Evolutionary conservation across 176 grass and related monocot species (phyloP).

Genomic region (Triticum urartu): DNA sequence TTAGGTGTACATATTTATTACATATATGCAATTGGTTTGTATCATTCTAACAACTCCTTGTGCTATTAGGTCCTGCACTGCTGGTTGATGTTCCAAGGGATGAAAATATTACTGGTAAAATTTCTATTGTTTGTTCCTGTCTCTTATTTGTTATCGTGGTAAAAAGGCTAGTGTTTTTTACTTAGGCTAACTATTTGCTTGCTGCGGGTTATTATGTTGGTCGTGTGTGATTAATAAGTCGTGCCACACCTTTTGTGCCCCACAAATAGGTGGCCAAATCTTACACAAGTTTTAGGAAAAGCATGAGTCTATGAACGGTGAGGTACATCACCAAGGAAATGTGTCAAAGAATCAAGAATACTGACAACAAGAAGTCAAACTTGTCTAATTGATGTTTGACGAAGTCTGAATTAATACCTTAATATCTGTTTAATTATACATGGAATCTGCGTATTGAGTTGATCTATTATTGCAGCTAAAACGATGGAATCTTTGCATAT

Average conservation of each 20-base stretch:
- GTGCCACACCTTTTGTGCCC: not conserved
- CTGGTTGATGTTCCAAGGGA: conserved; percentile 57
- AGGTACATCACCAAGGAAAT: not conserved
- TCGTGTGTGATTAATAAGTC: not conserved
- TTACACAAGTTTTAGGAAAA: not conserved
- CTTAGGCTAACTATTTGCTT: not conserved
- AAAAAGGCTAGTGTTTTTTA: not conserved
- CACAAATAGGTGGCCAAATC: not conserved
- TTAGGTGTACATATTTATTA: not conserved
- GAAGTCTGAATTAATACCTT: not conserved
- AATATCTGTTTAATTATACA: not conserved
- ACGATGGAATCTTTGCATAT: conserved; percentile 53
- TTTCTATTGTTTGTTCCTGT: not conserved
- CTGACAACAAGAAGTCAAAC: not conserved
- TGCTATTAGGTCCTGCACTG: conserved; percentile 40
- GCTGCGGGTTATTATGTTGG: not conserved
- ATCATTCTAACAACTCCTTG: not conserved
- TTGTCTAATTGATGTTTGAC: not conserved
- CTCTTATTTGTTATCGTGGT: not conserved
- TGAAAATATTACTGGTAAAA: conserved; percentile 49
- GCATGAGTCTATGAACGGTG: not conserved
- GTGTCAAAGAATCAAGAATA: not conserved
- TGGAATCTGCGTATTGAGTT: not conserved
- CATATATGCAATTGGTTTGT: not conserved
- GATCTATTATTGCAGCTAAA: conserved; percentile 35